A percentile compares a stretch with the other conserved stretches of the same genome.
These are phyloP conservation scores for Sporisorium sorghi DNA, from an alignment of 1,284 basidiomycete species.

Conservation along the genomic window DNA sequence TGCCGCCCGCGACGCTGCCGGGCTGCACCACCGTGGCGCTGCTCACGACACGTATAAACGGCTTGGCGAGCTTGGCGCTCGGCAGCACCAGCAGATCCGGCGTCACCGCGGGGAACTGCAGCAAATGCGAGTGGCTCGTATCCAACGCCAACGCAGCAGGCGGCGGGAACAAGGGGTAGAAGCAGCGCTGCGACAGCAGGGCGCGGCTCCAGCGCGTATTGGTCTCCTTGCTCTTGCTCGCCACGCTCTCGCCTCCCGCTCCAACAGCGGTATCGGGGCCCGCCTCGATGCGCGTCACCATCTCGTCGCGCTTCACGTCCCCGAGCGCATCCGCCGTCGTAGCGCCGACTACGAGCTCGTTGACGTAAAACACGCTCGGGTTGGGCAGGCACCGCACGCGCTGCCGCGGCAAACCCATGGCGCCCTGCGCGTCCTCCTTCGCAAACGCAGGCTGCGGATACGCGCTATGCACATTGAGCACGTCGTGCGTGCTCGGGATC, in stretches of 20 bases:
- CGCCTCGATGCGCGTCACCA: constrained; percentile 76
- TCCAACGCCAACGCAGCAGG: constrained; percentile 74
- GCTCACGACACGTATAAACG: constrained; percentile 74
- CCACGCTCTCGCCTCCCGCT: constrained; percentile 64
- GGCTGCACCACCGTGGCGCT: constrained; percentile 79
- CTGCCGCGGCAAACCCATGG: constrained; percentile 66
- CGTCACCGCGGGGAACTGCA: constrained; percentile 66
- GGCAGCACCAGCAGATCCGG: constrained; percentile 88
- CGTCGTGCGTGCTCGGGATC: constrained; percentile 84
- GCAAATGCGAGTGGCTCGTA: constrained; percentile 55
- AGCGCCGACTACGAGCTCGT: constrained; percentile 82
- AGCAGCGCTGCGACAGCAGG: constrained; percentile 86
- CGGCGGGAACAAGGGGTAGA: constrained; percentile 93
- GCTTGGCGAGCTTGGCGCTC: constrained; percentile 70
- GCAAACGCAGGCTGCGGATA: constrained; percentile 86
- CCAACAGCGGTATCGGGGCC: neutral
- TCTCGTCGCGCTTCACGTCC: constrained; percentile 87
- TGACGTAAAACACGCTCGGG: constrained; percentile 84
- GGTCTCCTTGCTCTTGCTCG: constrained; percentile 49
- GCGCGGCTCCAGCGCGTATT: constrained; percentile 72
- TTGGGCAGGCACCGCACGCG: constrained; percentile 85
- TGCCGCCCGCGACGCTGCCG: constrained; percentile 11
- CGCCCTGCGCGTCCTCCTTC: constrained; percentile 50
- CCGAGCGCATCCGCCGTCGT: constrained; percentile 88
- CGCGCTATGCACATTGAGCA: constrained; percentile 82